Percentiles rank a stretch among this genome's conserved stretches.
Conservation (phyloP, 1,139 yeast genomes). For the Kodamaea derodonti region DNA sequence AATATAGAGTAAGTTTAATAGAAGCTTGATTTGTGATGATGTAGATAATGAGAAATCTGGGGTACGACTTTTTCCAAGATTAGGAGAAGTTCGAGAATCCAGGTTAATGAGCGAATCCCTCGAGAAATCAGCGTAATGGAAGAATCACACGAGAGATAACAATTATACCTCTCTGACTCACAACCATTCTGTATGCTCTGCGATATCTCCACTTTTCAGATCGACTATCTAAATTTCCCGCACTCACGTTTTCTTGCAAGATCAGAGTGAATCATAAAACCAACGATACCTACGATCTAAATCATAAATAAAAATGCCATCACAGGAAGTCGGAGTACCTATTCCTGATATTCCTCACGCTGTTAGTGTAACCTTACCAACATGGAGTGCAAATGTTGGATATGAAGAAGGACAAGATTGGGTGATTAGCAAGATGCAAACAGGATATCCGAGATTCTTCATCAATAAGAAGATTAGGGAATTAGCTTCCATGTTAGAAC, state of each 20-base stretch:
- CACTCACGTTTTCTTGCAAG: conserved; percentile 12
- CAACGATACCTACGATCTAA: conserved; percentile 1
- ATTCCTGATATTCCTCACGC: conserved; percentile 93
- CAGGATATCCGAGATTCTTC: conserved; percentile 89
- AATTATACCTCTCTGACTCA: too few relatives aligned
- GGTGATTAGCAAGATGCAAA: conserved; percentile 75
- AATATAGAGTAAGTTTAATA: background rate
- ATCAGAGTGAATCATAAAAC: background rate
- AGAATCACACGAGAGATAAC: too few relatives aligned
- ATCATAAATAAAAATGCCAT: conserved; percentile 13
- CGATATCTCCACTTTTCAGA: too few relatives aligned
- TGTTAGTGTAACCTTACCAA: conserved; percentile 87
- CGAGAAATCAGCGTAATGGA: too few relatives aligned
- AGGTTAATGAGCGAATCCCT: too few relatives aligned
- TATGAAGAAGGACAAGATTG: conserved; percentile 87
- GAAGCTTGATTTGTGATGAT: background rate
- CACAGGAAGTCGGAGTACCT: conserved; percentile 67
- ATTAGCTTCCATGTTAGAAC: conserved; percentile 46
- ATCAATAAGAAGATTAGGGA: conserved; percentile 70
- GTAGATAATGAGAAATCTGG: too few relatives aligned
- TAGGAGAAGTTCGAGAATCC: too few relatives aligned
- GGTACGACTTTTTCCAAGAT: too few relatives aligned
- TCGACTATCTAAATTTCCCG: background rate
- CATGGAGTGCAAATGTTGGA: conserved; percentile 90
- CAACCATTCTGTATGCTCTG: too few relatives aligned